Base-by-base conservation (phyloP, 163 green algal genomes). In the Scenedesmus sp. region DNA sequence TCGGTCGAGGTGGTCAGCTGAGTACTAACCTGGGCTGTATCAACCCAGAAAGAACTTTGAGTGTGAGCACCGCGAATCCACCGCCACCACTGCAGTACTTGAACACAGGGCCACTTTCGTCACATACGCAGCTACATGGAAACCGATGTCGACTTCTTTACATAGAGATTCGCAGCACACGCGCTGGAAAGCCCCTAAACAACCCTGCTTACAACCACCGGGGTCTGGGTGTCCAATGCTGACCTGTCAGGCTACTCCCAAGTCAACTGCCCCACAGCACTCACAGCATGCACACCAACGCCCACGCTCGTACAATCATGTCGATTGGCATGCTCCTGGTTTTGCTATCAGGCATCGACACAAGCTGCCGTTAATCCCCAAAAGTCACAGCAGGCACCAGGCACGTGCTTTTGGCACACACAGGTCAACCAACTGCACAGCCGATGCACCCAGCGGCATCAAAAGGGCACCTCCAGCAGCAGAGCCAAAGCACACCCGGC, bases 141-240 rank as follows among this genome's bases (percentile, higher is more conserved):
- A 46, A 46, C 0, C 34, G 34, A 46, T 46, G 0, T 46, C 34
- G 0, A 46, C 34, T 46, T 46, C 34, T 46, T 46, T 46, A 46
- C 34, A 46, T 1, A 46, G 0, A 0, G 34, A 46, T 46, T 46
- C 34, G 34, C 34, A 46, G 34, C 34, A 46, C 34, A 6, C 26
- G 66, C 66, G 18, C 10, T 34, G 15, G 6, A 76, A 76, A 18
- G 16, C 16, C 3, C 66, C 2, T 2, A 76, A 76, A 76, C 66
- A 76, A 76, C 66, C 66, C 66, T 76, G 23, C 70, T 34, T 79
- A 23, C 46, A 79, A 52, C 70, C 70, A 23, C 18, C 5, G 52
- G 70, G 70, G 70, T 15, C 5, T 23, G 70, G 70, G 70, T 79
- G 70, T 79, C 70, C 70, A 79, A 79, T 79, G 70, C 70, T 79